Evolutionary conservation across 495 filamentous ascomycete genomes (phyloP), one percentile per base, ranked within the genome.

Genomic region (Cryomyces minteri): DNA sequence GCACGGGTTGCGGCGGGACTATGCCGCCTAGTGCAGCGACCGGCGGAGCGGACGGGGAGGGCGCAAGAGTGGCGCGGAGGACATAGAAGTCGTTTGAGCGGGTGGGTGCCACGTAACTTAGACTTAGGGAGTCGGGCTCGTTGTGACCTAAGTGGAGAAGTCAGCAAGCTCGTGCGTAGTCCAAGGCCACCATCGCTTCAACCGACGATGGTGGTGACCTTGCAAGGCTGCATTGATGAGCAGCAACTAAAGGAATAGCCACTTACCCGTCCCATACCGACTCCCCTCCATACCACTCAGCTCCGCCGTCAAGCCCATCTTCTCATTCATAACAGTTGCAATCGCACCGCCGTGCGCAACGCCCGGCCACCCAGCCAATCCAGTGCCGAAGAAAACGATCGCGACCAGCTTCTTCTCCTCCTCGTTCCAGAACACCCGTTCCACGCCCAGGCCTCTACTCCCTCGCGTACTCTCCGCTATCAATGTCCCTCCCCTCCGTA

Each of bases 331-430:
- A 6, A 86, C 54, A 0, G 80, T 86, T 4, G 76, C 82, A 34
- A 84, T 66, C 3, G 69, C 67, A 12, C 84, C 84, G 12, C 84
- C 84, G 61, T 92, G 84, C 43, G 80, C 74, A 18, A 85, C 64
- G 2, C 71, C 72, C n/a, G 82, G 82, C 80, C 80, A 88, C 2
- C 84, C 82, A 32, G 74, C 64, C 18, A 77, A 54, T 10, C 65
- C 73, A 0, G 56, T 40, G 31, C 84, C 84, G 37, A 88, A 71
- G 56, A 63, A 80, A 12, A 87, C 63, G 11, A 88, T 58, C 46
- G 61, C 69, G 36, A 72, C 48, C 4, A 70, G 49, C 47, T 61
- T 62, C 39, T 66, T 56, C 34, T 66, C 66, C 38, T 63, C 63
- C 18, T 64, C 51, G 47, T 74, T 71, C 62, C 61, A 74, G 49